phyloP scores from a whole-genome alignment of 345 rosid species.

The Leavenworthia alabamica region DNA sequence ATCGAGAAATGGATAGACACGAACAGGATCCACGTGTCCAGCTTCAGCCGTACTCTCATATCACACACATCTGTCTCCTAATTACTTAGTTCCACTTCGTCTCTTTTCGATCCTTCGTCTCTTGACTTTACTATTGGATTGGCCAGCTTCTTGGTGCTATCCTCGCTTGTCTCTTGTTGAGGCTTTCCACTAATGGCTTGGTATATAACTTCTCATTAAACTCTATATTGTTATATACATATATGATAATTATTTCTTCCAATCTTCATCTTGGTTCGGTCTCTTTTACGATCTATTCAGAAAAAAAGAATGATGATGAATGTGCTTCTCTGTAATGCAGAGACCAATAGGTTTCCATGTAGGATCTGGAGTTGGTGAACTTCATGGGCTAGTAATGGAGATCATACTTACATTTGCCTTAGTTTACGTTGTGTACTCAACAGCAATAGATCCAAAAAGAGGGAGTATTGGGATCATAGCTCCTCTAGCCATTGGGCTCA shows the following conservation, averaged over 20 bases:
- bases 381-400: constrained; percentile 38
- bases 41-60: constrained; percentile 8
- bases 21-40: constrained; percentile 31
- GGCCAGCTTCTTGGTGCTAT: no score
- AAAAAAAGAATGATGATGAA: neutral
- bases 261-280: neutral
- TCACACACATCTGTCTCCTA: constrained; percentile 32
- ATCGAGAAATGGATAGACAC: constrained; percentile 24
- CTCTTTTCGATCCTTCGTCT: constrained; percentile 6
- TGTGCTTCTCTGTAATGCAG: constrained; percentile 31
- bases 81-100: neutral
- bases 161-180: no score
- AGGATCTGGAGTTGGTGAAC: constrained; percentile 43
- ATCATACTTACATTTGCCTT: constrained; percentile 29
- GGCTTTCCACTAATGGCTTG: no score
- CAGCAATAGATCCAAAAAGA: constrained; percentile 33
- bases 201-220: no score
- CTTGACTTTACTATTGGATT: no score
- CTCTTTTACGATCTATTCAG: no score
- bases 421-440: constrained; percentile 31
- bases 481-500: constrained; percentile 31
- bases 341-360: constrained; percentile 57
- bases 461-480: constrained; percentile 32
- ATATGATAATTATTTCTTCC: no score
- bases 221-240: no score